Percentiles rank a stretch among this genome's conserved stretches.
phyloP scores from a whole-genome alignment of 2,329 filamentous ascomycete genomes.

The Colletotrichum horii region DNA sequence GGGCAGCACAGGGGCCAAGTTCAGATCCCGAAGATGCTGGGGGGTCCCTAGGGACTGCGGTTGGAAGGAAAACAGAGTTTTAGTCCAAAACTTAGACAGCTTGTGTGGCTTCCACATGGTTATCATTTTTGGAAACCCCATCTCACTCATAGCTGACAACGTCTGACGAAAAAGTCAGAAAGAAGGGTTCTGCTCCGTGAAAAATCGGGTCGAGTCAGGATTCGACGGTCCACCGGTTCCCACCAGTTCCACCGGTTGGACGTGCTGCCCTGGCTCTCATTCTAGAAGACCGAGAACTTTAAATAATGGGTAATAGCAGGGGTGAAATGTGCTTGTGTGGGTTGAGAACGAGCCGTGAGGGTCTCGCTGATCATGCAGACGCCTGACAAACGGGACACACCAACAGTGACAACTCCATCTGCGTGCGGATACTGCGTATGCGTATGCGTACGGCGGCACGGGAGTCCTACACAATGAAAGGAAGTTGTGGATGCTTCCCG shows the following conservation, averaged over 20 bases:
- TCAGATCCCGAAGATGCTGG: conserved; percentile 18
- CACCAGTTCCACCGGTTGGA: conserved; percentile 13
- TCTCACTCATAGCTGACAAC: conserved; percentile 16
- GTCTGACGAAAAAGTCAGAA: conserved; percentile 2
- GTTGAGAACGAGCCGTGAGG: not conserved
- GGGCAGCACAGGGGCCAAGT: not conserved
- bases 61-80: conserved; percentile 18
- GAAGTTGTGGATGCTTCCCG: not conserved
- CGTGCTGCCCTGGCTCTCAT: not conserved
- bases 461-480: not conserved
- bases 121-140: conserved; percentile 19
- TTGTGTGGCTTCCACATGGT: conserved; percentile 22
- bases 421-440: not conserved
- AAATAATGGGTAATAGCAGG: conserved; percentile 5
- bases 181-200: conserved; percentile 13
- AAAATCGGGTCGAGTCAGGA: conserved; percentile 12
- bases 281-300: conserved; percentile 20
- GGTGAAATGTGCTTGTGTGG: not conserved
- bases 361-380: conserved; percentile 18
- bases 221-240: conserved; percentile 13
- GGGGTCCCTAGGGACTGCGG: not conserved
- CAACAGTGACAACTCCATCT: not conserved
- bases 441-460: not conserved
- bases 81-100: conserved; percentile 9
- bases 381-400: conserved; percentile 17